Evolutionary conservation across 352 stramenopile genomes (phyloP), one percentile per base, ranked within the genome.

Genomic region (Phytophthora chlamydospora): DNA sequence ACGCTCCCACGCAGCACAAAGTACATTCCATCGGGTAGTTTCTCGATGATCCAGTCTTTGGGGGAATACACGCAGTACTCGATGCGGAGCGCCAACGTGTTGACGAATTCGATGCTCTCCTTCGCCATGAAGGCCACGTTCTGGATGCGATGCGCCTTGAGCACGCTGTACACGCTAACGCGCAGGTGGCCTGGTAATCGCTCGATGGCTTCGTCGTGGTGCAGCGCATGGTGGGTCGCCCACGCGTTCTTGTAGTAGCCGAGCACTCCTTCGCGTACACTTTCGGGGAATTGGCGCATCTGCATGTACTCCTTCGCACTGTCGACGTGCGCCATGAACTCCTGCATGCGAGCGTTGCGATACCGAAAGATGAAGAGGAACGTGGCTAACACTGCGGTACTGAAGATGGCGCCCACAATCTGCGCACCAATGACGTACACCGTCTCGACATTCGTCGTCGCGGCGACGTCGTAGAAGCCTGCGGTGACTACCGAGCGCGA

Each of bases 41-140:
- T 85, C 44, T 89, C 78, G 27, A 91, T 83, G 42, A 91, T 77
- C 82, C 82, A 91, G 41, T 91, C 82, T 47, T 88, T 91, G 2
- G 82, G 78, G 3, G 82, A 85, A 42, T 75, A 90, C 3, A 78
- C 65, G 27, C 68, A 77, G 7, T 77, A 68, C 24, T 75, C 78
- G 10, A 92, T 65, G 10, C 72, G 62, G 16, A 84, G 54, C 8
- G 80, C 70, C 35, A 90, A 60, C 10, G 80, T 88, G 43, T 92
- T 90, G 55, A 92, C 61, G 16, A 92, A 83, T 45, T 89, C 83
- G 14, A 89, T 65, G 49, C 58, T 89, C 32, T 89, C 78, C 49
- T 90, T 89, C 0, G 75, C 49, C 6, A 92, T 38, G 33, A 89
- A 90, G 0, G 68, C 66, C 0, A 92, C 80, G 8, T 73, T 64